Base-by-base conservation (phyloP, 2,329 filamentous ascomycete species). In the Tricladium varicosporioides region DNA sequence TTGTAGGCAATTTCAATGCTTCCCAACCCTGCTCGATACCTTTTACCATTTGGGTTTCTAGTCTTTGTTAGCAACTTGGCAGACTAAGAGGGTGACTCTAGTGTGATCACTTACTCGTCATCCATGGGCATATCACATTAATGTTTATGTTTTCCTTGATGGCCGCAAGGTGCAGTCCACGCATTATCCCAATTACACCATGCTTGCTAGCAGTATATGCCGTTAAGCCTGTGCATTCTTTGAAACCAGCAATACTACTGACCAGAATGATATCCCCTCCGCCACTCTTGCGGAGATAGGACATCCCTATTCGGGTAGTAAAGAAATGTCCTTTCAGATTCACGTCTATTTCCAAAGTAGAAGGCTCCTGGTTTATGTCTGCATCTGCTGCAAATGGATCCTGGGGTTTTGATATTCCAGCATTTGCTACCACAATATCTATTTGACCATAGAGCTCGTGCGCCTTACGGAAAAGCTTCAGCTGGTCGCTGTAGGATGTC, bases 361-460 rank as follows among this genome's bases (percentile, higher is more conserved):
- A 56, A 13, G 47, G 49, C 11, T 56, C 52, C 9, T 27, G 44
- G 2, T 40, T 33, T 14, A 51, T 59, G 44, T 59, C 56, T n/a
- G 44, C 18, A 31, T 51, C 49, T 5, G 51, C 19, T 9, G 48
- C n/a, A 32, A 61, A 63, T 5, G 59, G 53, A 43, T 61, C 60
- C 11, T 50, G 4, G 11, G 55, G 53, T 13, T 56, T 50, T 10
- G 61, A 61, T 2, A 63, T 53, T 27, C 66, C 65, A 5, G 63
- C 61, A 51, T 68, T 67, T 36, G 61, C 64, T 46, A 68, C 62
- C 1, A 64, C 61, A 22, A 66, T 59, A 47, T 65, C 60, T 36
- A 68, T 56, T 15, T 48, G 53, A 3, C 64, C 64, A n/a, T 60
- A 58, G 22, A 60, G 42, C 2, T 57, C 31, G 9, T 59, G 45